A percentile compares a stretch with the other conserved stretches of the same genome.
Evolutionary conservation across 2,329 filamentous ascomycete genomes (phyloP).

Genomic region (Westerdykella ornata): DNA sequence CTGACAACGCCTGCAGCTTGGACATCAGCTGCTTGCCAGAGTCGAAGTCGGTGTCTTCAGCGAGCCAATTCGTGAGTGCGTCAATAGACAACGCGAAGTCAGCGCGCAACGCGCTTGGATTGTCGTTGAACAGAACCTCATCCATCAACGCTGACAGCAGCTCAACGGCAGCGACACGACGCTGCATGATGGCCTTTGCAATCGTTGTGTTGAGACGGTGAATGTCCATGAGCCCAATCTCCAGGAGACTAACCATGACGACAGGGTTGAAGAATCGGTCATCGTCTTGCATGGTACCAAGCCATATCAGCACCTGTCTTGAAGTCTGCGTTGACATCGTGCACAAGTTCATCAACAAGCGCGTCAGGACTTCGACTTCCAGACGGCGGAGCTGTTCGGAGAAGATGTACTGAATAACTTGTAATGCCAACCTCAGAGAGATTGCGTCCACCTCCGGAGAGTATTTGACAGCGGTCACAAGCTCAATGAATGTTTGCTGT

Average conservation of each 20-base stretch:
- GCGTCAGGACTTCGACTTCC: constrained; percentile 58
- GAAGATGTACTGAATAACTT: constrained; percentile 52
- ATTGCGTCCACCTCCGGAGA: constrained; percentile 41
- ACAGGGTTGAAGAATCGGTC: constrained; percentile 55
- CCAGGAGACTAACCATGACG: constrained; percentile 55
- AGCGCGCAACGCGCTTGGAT: constrained; percentile 69
- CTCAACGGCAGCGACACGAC: constrained; percentile 65
- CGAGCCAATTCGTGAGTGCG: constrained; percentile 73
- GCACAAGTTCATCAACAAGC: constrained; percentile 56
- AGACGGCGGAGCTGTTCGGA: constrained; percentile 49
- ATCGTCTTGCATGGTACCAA: constrained; percentile 50
- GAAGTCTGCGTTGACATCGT: constrained; percentile 53
- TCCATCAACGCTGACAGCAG: constrained; percentile 77
- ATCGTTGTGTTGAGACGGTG: constrained; percentile 57
- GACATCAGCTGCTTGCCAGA: constrained; percentile 65
- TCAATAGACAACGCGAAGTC: constrained; percentile 82
- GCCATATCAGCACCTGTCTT: constrained; percentile 47
- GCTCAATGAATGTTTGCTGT: constrained; percentile 53
- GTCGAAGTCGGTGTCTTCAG: constrained; percentile 60
- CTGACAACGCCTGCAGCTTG: constrained; percentile 55
- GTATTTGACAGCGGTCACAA: constrained; percentile 47
- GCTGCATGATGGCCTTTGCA: constrained; percentile 63
- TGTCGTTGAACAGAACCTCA: constrained; percentile 68
- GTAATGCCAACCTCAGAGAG: constrained; percentile 50
- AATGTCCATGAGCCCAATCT: constrained; percentile 55